Evolutionary conservation across 2,329 filamentous ascomycete genomes (phyloP).

Genomic region (Neoarthrinium moseri): DNA sequence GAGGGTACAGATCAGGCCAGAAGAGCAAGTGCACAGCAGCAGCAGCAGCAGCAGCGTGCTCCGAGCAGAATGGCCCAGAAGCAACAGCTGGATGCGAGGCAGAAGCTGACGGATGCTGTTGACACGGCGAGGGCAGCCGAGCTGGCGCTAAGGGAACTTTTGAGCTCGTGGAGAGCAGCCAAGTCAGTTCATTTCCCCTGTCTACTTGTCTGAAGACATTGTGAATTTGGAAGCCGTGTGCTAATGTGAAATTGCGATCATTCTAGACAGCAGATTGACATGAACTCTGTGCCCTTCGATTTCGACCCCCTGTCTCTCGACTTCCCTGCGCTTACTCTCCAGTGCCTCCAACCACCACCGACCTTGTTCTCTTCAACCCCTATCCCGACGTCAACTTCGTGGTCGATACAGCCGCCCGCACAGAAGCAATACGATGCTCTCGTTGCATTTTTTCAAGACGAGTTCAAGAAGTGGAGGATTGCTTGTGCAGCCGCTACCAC

Average conservation of each 20-base stretch:
- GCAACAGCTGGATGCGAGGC: constrained; percentile 61
- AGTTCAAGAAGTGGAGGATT: constrained; percentile 66
- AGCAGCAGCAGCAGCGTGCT: constrained; percentile 38
- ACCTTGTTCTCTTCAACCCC: constrained; percentile 81
- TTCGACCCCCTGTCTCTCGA: constrained; percentile 85
- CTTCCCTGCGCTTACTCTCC: constrained; percentile 81
- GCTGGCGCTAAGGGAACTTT: constrained; percentile 77
- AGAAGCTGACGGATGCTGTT: constrained; percentile 64
- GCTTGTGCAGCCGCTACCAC: constrained; percentile 50
- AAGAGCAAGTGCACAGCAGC: constrained; percentile 18
- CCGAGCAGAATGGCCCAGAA: constrained; percentile 54
- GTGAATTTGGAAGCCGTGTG: too few relatives aligned
- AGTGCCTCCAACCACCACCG: constrained; percentile 75
- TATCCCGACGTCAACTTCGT: constrained; percentile 74
- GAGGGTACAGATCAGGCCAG: constrained; percentile 11
- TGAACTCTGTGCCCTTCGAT: constrained; percentile 62
- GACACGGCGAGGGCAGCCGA: constrained; percentile 84
- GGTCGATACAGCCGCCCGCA: constrained; percentile 76
- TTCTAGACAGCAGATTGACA: constrained; percentile 53
- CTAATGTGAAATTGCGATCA: constrained; percentile 11
- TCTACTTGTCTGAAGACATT: background rate
- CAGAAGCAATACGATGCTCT: constrained; percentile 73
- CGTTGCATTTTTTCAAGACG: constrained; percentile 62
- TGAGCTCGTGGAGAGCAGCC: constrained; percentile 79
- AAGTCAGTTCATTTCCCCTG: constrained; percentile 59